Evolutionary conservation across 768 basidiomycete genomes (phyloP).

Genomic region (Amanita fuliginea): DNA sequence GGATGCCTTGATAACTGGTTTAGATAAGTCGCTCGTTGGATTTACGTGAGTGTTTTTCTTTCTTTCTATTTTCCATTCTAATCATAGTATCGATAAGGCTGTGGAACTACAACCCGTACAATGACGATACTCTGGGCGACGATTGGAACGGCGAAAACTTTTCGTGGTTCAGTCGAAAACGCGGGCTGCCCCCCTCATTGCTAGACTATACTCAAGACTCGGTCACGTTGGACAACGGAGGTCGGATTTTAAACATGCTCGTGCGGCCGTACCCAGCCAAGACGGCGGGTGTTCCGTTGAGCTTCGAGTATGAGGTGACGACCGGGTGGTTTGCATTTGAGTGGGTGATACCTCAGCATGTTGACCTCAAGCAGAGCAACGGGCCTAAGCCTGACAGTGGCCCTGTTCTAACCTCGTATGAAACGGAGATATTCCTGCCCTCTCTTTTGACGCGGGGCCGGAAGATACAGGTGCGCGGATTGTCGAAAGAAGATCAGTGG

Average conservation of each 20-base stretch:
- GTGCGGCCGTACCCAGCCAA: conserved; percentile 91
- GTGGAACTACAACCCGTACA: conserved; percentile 92
- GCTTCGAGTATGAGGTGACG: conserved; percentile 69
- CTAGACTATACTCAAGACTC: conserved; percentile 50
- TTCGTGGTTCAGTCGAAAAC: conserved; percentile 74
- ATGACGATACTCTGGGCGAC: conserved; percentile 71
- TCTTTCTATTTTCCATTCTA: not conserved
- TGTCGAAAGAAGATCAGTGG: conserved; percentile 39
- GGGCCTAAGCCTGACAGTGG: conserved; percentile 14
- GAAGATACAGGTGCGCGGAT: conserved; percentile 46
- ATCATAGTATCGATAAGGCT: conserved; percentile 33
- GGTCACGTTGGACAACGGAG: conserved; percentile 74
- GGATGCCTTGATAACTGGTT: conserved; percentile 80
- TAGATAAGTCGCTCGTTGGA: conserved; percentile 67
- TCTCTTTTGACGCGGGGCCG: conserved; percentile 45
- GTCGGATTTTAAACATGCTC: conserved; percentile 61
- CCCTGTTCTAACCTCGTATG: conserved; percentile 32
- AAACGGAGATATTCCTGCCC: conserved; percentile 82
- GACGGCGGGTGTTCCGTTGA: conserved; percentile 73
- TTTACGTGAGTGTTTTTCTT: conserved; percentile 59
- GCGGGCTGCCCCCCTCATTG: conserved; percentile 43
- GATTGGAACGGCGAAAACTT: conserved; percentile 97
- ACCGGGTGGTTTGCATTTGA: conserved; percentile 54
- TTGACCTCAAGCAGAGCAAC: not conserved
- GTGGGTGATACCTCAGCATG: conserved; percentile 34